These are phyloP conservation scores for Osmozyma mogii DNA, from an alignment of 805 yeast species.

Conservation along the genomic window DNA sequence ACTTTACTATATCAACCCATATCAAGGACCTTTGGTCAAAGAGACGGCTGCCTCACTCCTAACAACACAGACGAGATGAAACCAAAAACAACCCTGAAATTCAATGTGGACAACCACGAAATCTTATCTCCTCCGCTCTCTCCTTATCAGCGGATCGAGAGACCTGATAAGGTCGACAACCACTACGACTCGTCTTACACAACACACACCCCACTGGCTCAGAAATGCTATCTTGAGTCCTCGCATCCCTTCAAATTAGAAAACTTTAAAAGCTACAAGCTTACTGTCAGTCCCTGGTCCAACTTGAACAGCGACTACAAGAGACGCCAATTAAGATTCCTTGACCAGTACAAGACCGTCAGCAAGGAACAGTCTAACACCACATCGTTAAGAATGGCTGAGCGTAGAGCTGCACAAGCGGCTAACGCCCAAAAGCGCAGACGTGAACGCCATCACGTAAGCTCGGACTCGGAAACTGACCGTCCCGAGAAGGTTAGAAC, in stretches of 20 bases:
- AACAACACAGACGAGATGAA: constrained; percentile 11
- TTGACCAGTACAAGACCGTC: constrained; percentile 41
- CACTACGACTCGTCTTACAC: too few relatives aligned
- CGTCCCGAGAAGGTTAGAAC: constrained; percentile 47
- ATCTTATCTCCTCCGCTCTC: constrained; percentile 23
- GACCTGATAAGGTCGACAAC: too few relatives aligned
- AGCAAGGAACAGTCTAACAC: constrained; percentile 9
- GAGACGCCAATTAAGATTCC: constrained; percentile 41
- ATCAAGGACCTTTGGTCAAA: constrained; percentile 19
- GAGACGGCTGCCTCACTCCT: constrained; percentile 29
- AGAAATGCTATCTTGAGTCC: constrained; percentile 13
- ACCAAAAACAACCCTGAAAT: constrained; percentile 1
- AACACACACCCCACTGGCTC: too few relatives aligned
- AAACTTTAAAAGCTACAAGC: constrained; percentile 35
- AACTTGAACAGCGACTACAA: constrained; percentile 39
- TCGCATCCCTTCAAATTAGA: constrained; percentile 40
- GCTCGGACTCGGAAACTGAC: constrained; percentile 28
- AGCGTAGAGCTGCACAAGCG: neutral
- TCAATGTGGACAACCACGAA: constrained; percentile 7
- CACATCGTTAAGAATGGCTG: constrained; percentile 1
- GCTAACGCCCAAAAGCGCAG: constrained; percentile 13
- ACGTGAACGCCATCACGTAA: constrained; percentile 8
- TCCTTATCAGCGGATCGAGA: constrained; percentile 18
- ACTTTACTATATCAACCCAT: constrained; percentile 27
- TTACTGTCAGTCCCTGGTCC: constrained; percentile 47